Percentiles rank a stretch among this genome's conserved stretches.
Evolutionary conservation across 106 monocot genomes (phyloP).

Genomic region (Phalaenopsis aphrodite): DNA sequence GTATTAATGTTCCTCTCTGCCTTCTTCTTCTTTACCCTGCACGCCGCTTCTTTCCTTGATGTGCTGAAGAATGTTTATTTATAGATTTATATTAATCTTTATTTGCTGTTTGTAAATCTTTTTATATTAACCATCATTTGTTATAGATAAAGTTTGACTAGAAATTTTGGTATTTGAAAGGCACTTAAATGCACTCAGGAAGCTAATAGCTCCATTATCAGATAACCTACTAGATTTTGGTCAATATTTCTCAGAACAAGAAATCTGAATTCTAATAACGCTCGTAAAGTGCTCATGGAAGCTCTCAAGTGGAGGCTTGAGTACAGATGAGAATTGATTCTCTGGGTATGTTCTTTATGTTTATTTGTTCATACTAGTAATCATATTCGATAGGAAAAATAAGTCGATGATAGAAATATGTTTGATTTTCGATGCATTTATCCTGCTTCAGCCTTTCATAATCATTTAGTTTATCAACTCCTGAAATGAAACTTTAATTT

Average conservation of each 20-base stretch:
- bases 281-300: constrained; percentile 42
- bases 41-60: too few species aligned
- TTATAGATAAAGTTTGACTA: too few species aligned
- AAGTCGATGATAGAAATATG: neutral
- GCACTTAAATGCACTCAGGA: constrained; percentile 38
- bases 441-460: neutral
- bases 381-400: neutral
- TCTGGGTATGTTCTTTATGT: constrained; percentile 21
- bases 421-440: neutral
- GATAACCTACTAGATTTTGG: constrained; percentile 17
- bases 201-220: constrained; percentile 19
- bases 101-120: too few species aligned
- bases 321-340: constrained; percentile 35
- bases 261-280: constrained; percentile 38
- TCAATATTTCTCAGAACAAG: constrained; percentile 38
- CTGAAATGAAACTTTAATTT: neutral
- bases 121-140: too few species aligned
- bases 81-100: too few species aligned
- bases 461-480: neutral
- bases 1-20: too few species aligned
- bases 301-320: constrained; percentile 37
- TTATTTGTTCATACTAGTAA: neutral
- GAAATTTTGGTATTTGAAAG: too few species aligned
- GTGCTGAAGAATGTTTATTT: too few species aligned
- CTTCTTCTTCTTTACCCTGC: too few species aligned